Conservation (phyloP, 2,329 filamentous ascomycete species). For the Fulvia fulva region DNA sequence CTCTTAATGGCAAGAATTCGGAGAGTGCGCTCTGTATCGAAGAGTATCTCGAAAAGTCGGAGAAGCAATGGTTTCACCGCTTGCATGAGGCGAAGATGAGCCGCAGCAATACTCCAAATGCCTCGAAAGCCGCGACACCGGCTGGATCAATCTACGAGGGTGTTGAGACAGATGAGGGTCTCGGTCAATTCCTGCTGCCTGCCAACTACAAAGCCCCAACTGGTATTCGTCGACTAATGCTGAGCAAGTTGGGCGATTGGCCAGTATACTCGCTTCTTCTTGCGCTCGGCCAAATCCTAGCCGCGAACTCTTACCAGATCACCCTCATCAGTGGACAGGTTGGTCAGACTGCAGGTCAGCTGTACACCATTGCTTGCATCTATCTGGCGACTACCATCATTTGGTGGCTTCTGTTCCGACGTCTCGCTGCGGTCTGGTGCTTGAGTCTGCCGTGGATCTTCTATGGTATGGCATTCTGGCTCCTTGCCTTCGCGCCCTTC, state of each 20-base stretch:
- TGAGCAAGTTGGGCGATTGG: slow-evolving; percentile 59
- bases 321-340: slow-evolving; percentile 62
- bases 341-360: slow-evolving; percentile 55
- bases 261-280: slow-evolving; percentile 60
- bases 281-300: slow-evolving; percentile 60
- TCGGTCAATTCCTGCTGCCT: slow-evolving; percentile 54
- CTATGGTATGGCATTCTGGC: slow-evolving; percentile 60
- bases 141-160: slow-evolving; percentile 42
- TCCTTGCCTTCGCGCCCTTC: slow-evolving; percentile 61
- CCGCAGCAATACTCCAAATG: slow-evolving; percentile 37
- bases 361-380: slow-evolving; percentile 58
- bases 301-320: slow-evolving; percentile 65
- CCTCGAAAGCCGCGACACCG: slow-evolving; percentile 31
- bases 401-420: slow-evolving; percentile 63
- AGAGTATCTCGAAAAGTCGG: slow-evolving; percentile 59
- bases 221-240: slow-evolving; percentile 53
- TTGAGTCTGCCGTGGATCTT: slow-evolving; percentile 60
- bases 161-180: slow-evolving; percentile 36
- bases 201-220: slow-evolving; percentile 55
- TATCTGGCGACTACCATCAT: slow-evolving; percentile 56
- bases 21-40: slow-evolving; percentile 60
- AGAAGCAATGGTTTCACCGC: slow-evolving; percentile 63
- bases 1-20: slow-evolving; percentile 55
- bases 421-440: slow-evolving; percentile 53
- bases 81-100: slow-evolving; percentile 58